These are phyloP conservation scores for Ophiostoma montium DNA, from an alignment of 2,329 filamentous ascomycete genomes.

Conservation along the genomic window DNA sequence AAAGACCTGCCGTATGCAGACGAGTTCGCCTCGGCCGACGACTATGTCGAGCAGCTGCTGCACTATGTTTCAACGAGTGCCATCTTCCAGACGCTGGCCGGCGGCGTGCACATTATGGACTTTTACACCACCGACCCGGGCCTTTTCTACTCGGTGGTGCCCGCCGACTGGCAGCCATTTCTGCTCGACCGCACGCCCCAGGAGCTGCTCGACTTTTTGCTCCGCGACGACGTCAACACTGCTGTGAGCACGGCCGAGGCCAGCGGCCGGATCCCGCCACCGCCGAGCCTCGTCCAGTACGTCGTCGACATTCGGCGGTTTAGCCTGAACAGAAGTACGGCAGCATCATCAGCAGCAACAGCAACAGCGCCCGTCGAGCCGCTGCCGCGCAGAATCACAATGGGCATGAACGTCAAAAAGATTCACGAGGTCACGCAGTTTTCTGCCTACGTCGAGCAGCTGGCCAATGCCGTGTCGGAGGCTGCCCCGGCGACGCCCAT, in stretches of 20 bases:
- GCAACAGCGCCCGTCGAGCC: constrained; percentile 25
- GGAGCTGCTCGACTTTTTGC: constrained; percentile 64
- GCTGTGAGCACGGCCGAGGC: constrained; percentile 13
- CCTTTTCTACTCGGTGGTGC: constrained; percentile 65
- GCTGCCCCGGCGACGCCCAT: constrained; percentile 42
- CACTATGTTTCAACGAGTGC: constrained; percentile 60
- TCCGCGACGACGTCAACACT: constrained; percentile 56
- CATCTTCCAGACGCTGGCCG: constrained; percentile 77
- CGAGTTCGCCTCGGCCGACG: constrained; percentile 55
- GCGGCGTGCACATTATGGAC: constrained; percentile 92
- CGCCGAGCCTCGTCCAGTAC: constrained; percentile 53
- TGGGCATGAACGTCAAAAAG: constrained; percentile 96
- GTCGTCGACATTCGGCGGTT: constrained; percentile 56
- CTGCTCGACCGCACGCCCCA: constrained; percentile 58
- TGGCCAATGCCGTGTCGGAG: constrained; percentile 43
- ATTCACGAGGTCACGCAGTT: constrained; percentile 87
- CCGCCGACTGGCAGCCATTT: constrained; percentile 68
- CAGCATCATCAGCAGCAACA: constrained; percentile 13
- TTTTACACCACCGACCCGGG: constrained; percentile 82
- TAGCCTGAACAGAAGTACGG: constrained; percentile 43
- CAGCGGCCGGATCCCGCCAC: constrained; percentile 20
- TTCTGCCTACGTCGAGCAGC: constrained; percentile 61
- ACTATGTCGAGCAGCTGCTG: constrained; percentile 67
- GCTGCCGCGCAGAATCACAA: constrained; percentile 56
- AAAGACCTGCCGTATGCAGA: constrained; percentile 51